Evolutionary conservation across 2,329 filamentous ascomycete species (phyloP), one percentile per base, ranked within the genome.

Genomic region (Beauveria sp.): DNA sequence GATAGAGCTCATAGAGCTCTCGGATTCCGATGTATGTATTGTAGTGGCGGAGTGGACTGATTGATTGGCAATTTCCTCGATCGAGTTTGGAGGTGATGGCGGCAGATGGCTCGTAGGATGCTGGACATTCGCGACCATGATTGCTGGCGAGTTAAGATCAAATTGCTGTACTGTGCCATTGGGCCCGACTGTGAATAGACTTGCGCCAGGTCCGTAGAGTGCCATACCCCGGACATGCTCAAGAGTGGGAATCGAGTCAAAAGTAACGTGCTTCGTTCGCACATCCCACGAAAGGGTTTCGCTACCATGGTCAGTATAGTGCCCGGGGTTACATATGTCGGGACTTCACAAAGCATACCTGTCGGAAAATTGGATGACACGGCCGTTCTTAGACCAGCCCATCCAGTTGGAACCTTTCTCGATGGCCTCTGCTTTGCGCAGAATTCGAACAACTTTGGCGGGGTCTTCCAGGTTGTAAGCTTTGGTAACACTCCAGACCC

Each of bases 241-340:
- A 7, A 93, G 81, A 1, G 92, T 97, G 6, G 93, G 92, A 61
- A 98, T 90, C 62, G 85, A 83, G 69, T 97, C 93, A 74, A 87
- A 96, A 3, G 91, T 93, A 67, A 99, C 92, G 70, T 96, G 88
- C 73, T 98, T 98, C n/a, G 95, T 99, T 65, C 93, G 85, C 50
- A 99, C 95, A 79, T 99, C 95, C 93, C 95, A 99, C 62, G 92
- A 89, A 68, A 90, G 87, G 43, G 93, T 96, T 80, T 96, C 90
- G 60, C 93, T 92, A 71, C 51, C 61, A 59, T 63, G 63, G 70
- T 75, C 70, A 74, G 73, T 69, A 62, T 67, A 63, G 70, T 68
- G 70, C 69, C 62, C 62, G 45, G 30, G 65, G 56, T 22, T 28
- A 18, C 12, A 52, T 2, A 22, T 6, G n/a, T 3, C 67, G 66